A percentile compares a stretch with the other conserved stretches of the same genome.
Evolutionary conservation across 768 basidiomycete genomes (phyloP).

Genomic region (Russula sp.): DNA sequence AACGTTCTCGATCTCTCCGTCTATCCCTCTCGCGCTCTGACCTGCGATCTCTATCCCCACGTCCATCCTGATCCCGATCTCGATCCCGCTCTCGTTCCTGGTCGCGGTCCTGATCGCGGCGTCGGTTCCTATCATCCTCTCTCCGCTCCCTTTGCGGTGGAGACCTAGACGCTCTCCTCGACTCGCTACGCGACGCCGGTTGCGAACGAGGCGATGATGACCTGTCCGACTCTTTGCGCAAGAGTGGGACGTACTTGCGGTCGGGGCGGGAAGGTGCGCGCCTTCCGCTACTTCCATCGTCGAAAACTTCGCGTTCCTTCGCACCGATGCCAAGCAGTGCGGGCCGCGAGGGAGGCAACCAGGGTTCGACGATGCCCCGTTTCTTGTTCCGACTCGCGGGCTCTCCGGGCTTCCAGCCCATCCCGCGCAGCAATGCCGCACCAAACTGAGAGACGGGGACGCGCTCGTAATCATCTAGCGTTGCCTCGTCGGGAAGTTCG

Average conservation of each 20-base stretch:
- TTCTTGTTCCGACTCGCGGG: conserved; percentile 50
- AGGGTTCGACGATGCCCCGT: conserved; percentile 64
- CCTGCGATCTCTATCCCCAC: background rate
- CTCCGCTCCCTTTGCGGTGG: conserved; percentile 4
- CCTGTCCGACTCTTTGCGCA: conserved; percentile 48
- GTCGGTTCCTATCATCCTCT: conserved; percentile 1
- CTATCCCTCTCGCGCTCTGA: conserved; percentile 24
- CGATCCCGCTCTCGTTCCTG: background rate
- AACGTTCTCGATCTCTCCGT: conserved; percentile 10
- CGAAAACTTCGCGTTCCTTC: conserved; percentile 70
- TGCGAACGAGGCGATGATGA: conserved; percentile 22
- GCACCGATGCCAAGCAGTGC: conserved; percentile 90
- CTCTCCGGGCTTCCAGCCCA: conserved; percentile 90
- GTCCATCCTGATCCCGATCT: conserved; percentile 4
- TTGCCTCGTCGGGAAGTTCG: conserved; percentile 68
- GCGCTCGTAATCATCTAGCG: conserved; percentile 79
- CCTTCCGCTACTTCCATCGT: conserved; percentile 54
- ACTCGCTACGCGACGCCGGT: conserved; percentile 4
- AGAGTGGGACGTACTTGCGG: conserved; percentile 75
- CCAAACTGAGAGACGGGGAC: conserved; percentile 93
- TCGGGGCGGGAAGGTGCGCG: conserved; percentile 45
- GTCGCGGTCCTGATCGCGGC: conserved; percentile 2
- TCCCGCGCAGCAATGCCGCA: conserved; percentile 85
- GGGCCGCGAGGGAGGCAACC: conserved; percentile 75
- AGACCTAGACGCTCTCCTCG: conserved; percentile 7